phyloP scores from a whole-genome alignment of 805 yeast species.

The Zygosaccharomyces bisporus region DNA sequence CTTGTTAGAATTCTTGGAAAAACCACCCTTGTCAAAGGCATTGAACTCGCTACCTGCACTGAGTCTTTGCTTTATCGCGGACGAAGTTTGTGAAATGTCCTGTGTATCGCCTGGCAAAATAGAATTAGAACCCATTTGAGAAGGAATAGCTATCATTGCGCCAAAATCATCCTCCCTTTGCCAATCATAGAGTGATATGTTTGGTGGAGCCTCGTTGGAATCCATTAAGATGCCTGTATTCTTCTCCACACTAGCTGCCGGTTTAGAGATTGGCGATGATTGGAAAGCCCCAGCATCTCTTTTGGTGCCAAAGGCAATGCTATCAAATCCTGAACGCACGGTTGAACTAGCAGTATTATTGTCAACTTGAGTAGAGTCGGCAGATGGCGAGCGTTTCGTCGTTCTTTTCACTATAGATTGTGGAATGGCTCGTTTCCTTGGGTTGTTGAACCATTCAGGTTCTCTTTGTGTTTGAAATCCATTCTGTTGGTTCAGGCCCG shows the following conservation, averaged over 20 bases:
- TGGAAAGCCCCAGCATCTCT: constrained; percentile 20
- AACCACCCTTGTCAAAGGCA: constrained; percentile 20
- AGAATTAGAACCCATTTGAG: constrained; percentile 10
- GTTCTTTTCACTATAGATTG: constrained; percentile 45
- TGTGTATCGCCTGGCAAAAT: constrained; percentile 3
- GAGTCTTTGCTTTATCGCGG: constrained; percentile 3
- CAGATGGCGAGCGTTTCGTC: constrained; percentile 18
- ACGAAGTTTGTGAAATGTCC: constrained; percentile 10
- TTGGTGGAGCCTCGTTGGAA: constrained; percentile 42
- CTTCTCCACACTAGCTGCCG: constrained; percentile 20
- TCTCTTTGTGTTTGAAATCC: constrained; percentile 17
- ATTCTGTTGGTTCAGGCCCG: constrained; percentile 30
- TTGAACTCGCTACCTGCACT: constrained; percentile 13
- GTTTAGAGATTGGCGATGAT: constrained; percentile 11
- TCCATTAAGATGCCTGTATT: constrained; percentile 30
- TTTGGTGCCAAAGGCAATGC: constrained; percentile 39
- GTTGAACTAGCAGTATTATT: constrained; percentile 10
- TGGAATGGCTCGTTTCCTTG: constrained; percentile 48
- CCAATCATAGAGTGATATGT: constrained; percentile 40
- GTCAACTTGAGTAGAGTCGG: constrained; percentile 11
- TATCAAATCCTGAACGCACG: constrained; percentile 36
- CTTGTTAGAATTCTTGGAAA: background rate
- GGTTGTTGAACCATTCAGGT: constrained; percentile 41
- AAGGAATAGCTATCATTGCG: constrained; percentile 19
- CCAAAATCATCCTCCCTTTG: constrained; percentile 39